Conservation (phyloP, 2,329 filamentous ascomycete species). For the Alternaria brassicicola region DNA sequence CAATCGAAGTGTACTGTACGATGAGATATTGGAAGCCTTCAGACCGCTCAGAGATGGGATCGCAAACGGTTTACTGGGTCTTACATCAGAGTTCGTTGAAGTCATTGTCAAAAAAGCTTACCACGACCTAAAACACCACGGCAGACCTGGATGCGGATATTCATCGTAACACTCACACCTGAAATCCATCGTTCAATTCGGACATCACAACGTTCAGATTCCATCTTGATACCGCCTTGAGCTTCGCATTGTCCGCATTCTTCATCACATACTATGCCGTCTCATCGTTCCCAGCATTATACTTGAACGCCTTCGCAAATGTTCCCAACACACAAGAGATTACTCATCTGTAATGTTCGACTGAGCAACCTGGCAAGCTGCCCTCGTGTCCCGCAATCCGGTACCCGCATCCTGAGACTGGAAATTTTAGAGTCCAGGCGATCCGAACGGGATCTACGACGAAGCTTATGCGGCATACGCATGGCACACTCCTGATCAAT, state of each 20-base stretch:
- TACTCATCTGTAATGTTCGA: no score
- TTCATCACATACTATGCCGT: no score
- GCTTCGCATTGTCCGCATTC: background rate
- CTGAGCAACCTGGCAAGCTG: no score
- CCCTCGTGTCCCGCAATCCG: background rate
- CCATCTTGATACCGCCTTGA: background rate
- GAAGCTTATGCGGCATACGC: background rate
- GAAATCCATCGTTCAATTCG: no score
- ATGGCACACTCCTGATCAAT: background rate
- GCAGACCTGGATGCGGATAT: slow-evolving; percentile 45
- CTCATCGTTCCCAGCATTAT: background rate
- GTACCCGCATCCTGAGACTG: slow-evolving; percentile 1
- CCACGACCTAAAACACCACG: slow-evolving; percentile 28
- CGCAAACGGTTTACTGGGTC: slow-evolving; percentile 24
- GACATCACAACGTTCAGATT: no score
- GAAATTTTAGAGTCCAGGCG: background rate
- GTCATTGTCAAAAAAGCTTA: slow-evolving; percentile 25
- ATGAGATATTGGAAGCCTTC: slow-evolving; percentile 32
- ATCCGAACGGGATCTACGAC: background rate
- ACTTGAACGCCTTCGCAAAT: no score
- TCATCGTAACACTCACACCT: slow-evolving; percentile 18
- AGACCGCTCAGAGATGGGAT: slow-evolving; percentile 36
- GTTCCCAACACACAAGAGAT: no score
- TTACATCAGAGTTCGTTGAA: slow-evolving; percentile 27
- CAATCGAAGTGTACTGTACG: slow-evolving; percentile 48